Base-by-base conservation (phyloP, 2,329 filamentous ascomycete species). In the Trematosphaeria pertusa region DNA sequence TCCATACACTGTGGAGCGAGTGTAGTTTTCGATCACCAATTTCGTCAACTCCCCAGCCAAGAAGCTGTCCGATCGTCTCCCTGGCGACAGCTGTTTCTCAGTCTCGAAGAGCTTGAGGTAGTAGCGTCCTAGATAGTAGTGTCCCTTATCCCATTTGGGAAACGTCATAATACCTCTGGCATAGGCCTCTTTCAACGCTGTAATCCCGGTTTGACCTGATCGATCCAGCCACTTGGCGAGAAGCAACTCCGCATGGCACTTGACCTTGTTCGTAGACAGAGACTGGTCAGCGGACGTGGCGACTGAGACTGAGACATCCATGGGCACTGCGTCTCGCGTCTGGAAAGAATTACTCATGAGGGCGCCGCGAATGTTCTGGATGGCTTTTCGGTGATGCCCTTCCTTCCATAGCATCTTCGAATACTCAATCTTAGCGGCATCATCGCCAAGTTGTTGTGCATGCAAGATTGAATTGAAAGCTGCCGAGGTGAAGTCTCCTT, bases 41-140 rank as follows among this genome's bases (percentile, higher is more conserved):
- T 92, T 91, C 2, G 91, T 86, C 15, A 87, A 84, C 67, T 97
- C 92, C 30, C 94, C 95, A 9, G 84, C 89, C 44, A 94, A 74
- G 61, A 64, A 75, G 10, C 69, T 52, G 19, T 71, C 59, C 21
- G 68, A 72, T 46, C 96, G 91, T 54, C 92, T 91, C 20, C 87
- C 83, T 14, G 83, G 78, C 28, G 87, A 86, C 41, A 96, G 82
- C 2, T 82, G 78, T 70, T 91, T 92, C 69, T 97, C 91, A 0
- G 91, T 89, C 62, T 97, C 93, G 3, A 97, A 78, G 3, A 97
- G 82, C 71, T 97, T 99, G 70, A 96, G 95, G 80, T 99, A 99
- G 72, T 97, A 91, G 36, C 93, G 91, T 4, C 94, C 94, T 8
- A 99, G 82, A 69, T 97, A 96, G 70, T 97, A 99, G 67, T 97